Evolutionary conservation across 2,329 filamentous ascomycete species (phyloP).

Genomic region (Dendryphion nanum): DNA sequence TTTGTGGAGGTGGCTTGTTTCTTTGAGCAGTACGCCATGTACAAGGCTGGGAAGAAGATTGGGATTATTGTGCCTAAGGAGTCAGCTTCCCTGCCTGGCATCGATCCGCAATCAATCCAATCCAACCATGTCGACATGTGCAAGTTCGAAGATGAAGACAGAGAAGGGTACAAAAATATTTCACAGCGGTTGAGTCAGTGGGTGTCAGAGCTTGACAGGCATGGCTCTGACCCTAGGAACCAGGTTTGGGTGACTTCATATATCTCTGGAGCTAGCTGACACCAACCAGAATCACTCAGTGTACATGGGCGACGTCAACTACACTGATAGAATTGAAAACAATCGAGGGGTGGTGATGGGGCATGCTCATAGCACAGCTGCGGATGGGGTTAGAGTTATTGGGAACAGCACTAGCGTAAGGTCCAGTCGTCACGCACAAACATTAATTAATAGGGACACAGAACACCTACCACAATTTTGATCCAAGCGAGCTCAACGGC

Average conservation of each 20-base stretch:
- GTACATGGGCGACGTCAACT: constrained; percentile 9
- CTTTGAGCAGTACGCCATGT: constrained; percentile 12
- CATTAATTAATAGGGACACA: neutral
- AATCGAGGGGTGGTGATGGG: constrained; percentile 9
- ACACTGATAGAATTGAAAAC: constrained; percentile 9
- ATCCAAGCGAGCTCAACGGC: too few relatives aligned
- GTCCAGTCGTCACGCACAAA: neutral
- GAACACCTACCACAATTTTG: neutral
- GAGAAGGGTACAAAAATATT: constrained; percentile 8
- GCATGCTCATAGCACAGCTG: constrained; percentile 9
- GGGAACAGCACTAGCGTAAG: constrained; percentile 7
- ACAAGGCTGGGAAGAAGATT: constrained; percentile 8
- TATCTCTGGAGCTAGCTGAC: constrained; percentile 5
- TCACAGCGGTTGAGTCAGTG: constrained; percentile 6
- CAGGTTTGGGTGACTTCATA: constrained; percentile 4
- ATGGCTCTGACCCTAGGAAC: constrained; percentile 1
- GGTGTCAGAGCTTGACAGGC: constrained; percentile 6
- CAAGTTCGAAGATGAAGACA: constrained; percentile 8
- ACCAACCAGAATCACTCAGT: constrained; percentile 7
- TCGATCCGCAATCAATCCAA: constrained; percentile 9
- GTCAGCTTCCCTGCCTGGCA: constrained; percentile 9
- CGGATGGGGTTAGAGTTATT: constrained; percentile 10
- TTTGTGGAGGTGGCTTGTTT: constrained; percentile 12
- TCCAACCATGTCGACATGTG: constrained; percentile 11
- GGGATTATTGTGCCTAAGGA: constrained; percentile 10